Conservation (phyloP, 208 protist species). For the Crithidia bombi region DNA sequence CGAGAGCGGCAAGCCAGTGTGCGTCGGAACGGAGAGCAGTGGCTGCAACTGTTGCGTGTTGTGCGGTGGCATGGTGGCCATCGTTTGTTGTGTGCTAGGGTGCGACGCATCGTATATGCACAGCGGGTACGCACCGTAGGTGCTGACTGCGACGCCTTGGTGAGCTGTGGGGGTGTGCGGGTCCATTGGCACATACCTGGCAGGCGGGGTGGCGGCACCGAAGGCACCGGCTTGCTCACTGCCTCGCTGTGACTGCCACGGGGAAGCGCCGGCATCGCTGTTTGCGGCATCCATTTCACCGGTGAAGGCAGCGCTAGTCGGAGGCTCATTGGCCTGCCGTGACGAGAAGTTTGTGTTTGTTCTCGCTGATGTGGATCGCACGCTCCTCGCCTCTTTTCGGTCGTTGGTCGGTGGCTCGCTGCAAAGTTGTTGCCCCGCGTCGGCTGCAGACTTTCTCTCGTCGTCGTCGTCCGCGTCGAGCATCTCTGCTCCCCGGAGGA, state of each 20-base stretch:
- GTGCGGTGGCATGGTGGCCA: neutral
- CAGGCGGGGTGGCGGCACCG: neutral
- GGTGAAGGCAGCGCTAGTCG: too few species aligned
- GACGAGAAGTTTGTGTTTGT: too few species aligned
- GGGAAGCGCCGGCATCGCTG: too few species aligned
- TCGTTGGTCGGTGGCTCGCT: too few species aligned
- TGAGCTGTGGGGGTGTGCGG: slow-evolving; percentile 3
- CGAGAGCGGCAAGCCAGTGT: neutral
- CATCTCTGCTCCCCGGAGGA: slow-evolving; percentile 22
- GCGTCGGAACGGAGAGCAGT: neutral
- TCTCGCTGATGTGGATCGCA: too few species aligned
- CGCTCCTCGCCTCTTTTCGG: too few species aligned
- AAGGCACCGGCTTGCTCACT: neutral
- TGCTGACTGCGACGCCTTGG: slow-evolving; percentile 1
- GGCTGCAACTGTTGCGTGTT: neutral
- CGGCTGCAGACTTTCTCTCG: too few species aligned
- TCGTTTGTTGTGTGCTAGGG: neutral
- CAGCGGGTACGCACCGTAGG: neutral
- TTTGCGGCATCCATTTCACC: too few species aligned
- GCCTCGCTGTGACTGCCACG: too few species aligned
- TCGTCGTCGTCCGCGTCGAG: slow-evolving; percentile 21
- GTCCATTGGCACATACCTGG: neutral
- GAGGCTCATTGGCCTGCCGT: too few species aligned
- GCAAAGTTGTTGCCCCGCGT: too few species aligned
- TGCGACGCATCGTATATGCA: neutral